These are phyloP conservation scores for Raffaelea arxii DNA, from an alignment of 2,329 filamentous ascomycete species.

Conservation along the genomic window DNA sequence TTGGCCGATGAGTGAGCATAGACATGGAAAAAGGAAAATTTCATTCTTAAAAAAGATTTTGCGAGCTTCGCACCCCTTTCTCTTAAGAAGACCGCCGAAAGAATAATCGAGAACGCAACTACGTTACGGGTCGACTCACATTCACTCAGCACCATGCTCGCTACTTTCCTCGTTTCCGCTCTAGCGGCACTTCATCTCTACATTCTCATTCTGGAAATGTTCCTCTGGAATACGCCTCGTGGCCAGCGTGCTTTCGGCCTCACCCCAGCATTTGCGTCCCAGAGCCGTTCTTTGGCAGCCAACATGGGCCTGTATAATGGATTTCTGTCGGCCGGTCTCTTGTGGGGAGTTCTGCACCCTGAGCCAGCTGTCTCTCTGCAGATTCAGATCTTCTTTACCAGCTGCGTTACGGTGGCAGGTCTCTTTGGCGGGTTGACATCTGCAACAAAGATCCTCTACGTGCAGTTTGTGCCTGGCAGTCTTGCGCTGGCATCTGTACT, in stretches of 20 bases:
- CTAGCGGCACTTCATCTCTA: slow-evolving; percentile 29
- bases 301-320: slow-evolving; percentile 46
- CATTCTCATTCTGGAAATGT: slow-evolving; percentile 39
- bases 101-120: too few relatives aligned
- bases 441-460: slow-evolving; percentile 28
- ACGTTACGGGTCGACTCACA: too few relatives aligned
- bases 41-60: too few relatives aligned
- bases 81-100: too few relatives aligned
- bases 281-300: slow-evolving; percentile 33
- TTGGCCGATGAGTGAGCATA: too few relatives aligned
- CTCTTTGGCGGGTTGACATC: slow-evolving; percentile 33
- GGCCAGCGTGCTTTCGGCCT: slow-evolving; percentile 35
- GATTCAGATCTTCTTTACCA: slow-evolving; percentile 37
- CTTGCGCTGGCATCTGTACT: slow-evolving; percentile 21
- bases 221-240: slow-evolving; percentile 36
- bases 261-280: slow-evolving; percentile 32
- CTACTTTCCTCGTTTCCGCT: background rate
- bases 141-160: slow-evolving; percentile 6
- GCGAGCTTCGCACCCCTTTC: too few relatives aligned
- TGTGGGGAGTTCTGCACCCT: slow-evolving; percentile 38
- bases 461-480: slow-evolving; percentile 30
- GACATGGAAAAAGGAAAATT: too few relatives aligned
- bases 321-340: slow-evolving; percentile 38
- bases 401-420: slow-evolving; percentile 34
- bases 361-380: slow-evolving; percentile 29